Base-by-base conservation (phyloP, 106 monocot species). In the Chionographis japonica region DNA sequence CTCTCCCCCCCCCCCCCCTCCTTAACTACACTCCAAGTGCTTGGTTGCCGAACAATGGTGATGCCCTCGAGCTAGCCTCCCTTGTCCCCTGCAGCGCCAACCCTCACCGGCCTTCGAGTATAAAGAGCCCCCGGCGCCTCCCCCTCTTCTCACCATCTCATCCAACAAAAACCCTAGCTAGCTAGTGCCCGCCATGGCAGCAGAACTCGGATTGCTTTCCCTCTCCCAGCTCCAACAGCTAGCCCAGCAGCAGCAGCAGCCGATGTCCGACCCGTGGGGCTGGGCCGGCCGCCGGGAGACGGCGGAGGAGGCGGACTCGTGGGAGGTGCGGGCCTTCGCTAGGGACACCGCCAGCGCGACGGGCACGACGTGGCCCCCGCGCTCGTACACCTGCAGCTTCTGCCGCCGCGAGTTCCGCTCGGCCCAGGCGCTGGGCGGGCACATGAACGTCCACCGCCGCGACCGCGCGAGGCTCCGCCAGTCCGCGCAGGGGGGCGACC, bases 391-490 rank as follows among this genome's bases (percentile, higher is more conserved):
- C 8, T 80, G 80, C 60, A 54, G 50, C 12, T 80, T 75, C 74
- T 80, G 80, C 75, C 56, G 65, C 17, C 63, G 80, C 0, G 74
- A 75, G 69, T 80, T 80, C 52, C 69, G 70, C 2, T 80, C 80
- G 4, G 80, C 80, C 5, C 80, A 80, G 55, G 78, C 78, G 12
- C 72, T 78, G 4, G 79, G 79, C 3, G 79, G 79, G 2, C 79
- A 79, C 69, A 79, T 80, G 80, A 80, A 80, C 43, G 74, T 78
- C 10, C 78, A 78, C 52, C 78, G 78, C 16, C 72, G 78, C 10
- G 78, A 78, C 43, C 72, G 78, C 4, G 72, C 71, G 4, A 36
- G 67, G 35, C 71, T 71, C 8, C 78, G 67, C n/a, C 60, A 46
- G 66, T 57, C 62, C 13, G 40, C 59, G 4, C 69, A 55, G 55